Evolutionary conservation across 163 green algal species (phyloP).

Genomic region (Volvox carteri): DNA sequence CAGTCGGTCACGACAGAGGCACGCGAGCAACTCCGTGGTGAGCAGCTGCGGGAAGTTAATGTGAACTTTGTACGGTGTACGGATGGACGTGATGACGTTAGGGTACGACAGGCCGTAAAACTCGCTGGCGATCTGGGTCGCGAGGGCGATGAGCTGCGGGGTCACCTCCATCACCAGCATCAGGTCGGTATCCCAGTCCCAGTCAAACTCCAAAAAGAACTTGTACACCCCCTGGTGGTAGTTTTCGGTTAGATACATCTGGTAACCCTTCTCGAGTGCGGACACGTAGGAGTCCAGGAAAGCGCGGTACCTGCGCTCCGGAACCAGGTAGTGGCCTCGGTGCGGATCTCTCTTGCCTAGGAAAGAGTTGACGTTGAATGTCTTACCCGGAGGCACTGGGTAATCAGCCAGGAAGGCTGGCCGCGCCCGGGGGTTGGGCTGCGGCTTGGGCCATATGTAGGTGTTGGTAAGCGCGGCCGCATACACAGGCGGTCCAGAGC

Average conservation of each 20-base stretch:
- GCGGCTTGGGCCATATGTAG: background rate
- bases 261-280: conserved; percentile 55
- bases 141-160: conserved; percentile 43
- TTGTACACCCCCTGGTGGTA: conserved; percentile 62
- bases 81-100: conserved; percentile 62
- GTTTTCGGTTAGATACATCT: conserved; percentile 65
- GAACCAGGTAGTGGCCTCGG: conserved; percentile 57
- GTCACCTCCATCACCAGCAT: conserved; percentile 57
- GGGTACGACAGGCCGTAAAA: conserved; percentile 18
- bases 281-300: conserved; percentile 60
- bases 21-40: conserved; percentile 65
- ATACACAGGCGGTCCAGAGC: background rate
- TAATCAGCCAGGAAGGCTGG: conserved; percentile 50
- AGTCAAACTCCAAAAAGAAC: conserved; percentile 76
- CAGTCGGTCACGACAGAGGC: conserved; percentile 58
- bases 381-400: conserved; percentile 36
- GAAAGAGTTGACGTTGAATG: conserved; percentile 65
- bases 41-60: conserved; percentile 71
- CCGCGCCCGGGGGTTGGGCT: background rate
- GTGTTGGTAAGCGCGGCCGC: background rate
- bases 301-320: background rate
- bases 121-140: conserved; percentile 8
- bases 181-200: conserved; percentile 63
- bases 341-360: conserved; percentile 41
- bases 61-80: conserved; percentile 75